phyloP scores from a whole-genome alignment of 495 filamentous ascomycete species.

The Hypomontagnella submonticulosa region DNA sequence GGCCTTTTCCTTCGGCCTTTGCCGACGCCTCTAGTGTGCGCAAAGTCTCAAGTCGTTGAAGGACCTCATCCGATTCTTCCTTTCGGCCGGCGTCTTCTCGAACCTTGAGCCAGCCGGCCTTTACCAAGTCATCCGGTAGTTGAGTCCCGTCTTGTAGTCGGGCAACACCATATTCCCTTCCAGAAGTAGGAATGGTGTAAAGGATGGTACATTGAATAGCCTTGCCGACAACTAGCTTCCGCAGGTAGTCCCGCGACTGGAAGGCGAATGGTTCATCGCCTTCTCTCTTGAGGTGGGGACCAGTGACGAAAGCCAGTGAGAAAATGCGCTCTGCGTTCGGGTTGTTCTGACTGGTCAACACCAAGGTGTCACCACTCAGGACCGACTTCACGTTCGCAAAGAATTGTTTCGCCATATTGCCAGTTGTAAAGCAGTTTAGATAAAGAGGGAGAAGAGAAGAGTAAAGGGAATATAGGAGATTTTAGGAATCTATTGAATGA shows the following conservation, averaged over 20 bases:
- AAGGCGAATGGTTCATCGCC: constrained; percentile 93
- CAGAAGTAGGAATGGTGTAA: constrained; percentile 82
- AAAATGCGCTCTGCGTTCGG: constrained; percentile 83
- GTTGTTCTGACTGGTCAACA: constrained; percentile 77
- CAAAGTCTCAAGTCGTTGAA: constrained; percentile 77
- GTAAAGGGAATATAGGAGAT: constrained; percentile 41
- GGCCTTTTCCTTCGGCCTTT: constrained; percentile 76
- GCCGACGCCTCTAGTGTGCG: constrained; percentile 83
- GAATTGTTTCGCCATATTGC: constrained; percentile 57
- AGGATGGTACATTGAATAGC: constrained; percentile 82
- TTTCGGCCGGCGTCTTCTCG: constrained; percentile 91
- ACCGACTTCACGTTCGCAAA: constrained; percentile 91
- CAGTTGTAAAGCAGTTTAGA: constrained; percentile 15
- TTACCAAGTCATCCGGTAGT: constrained; percentile 81
- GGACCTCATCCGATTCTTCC: constrained; percentile 80
- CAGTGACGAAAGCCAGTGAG: constrained; percentile 90
- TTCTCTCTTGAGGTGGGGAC: constrained; percentile 85
- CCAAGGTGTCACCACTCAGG: constrained; percentile 89
- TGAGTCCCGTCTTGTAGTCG: constrained; percentile 75
- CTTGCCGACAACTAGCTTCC: constrained; percentile 85
- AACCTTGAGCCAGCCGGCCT: constrained; percentile 89
- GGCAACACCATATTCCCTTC: constrained; percentile 87
- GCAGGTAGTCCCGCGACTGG: constrained; percentile 90
- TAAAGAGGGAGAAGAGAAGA: background rate
- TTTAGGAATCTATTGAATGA: constrained; percentile 18